Base-by-base conservation (phyloP, 352 stramenopile genomes). In the Globisporangium alternatum region DNA sequence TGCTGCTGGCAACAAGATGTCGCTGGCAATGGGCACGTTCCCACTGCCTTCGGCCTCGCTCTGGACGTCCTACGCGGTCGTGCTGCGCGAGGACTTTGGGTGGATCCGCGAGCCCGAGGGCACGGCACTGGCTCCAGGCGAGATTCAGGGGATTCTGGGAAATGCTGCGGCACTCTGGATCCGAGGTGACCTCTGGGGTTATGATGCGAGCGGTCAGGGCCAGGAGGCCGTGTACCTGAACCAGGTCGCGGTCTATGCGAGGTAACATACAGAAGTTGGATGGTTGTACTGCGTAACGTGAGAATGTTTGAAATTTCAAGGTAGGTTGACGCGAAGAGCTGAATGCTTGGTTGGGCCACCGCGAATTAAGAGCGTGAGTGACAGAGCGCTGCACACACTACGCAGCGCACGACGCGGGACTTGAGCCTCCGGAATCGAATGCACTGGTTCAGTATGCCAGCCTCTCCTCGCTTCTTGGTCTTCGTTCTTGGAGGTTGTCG, bases 201-300 rank as follows among this genome's bases (percentile, higher is more conserved):
- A 77, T 0, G 70, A 76, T 31, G 65, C 66, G 1, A 70, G 13
- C 17, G 81, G 81, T 2, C 65, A 73, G 17, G 80, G 83, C 22
- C 81, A 93, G 30, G 83, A 93, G 31, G 82, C 84, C 12, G 80
- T 91, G 17, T 93, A 93, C 45, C 64, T 93, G 17, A 90, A 91
- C 67, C 72, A 91, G 56, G 63, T 91, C 44, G 71, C 54, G 5
- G 67, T 89, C 2, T 83, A 75, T 49, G 57, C 64, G 17, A 68
- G 75, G 31, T 88, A 47, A 74, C 0, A 49, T 6, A 35, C 3
- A 13, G 13, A 39, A 39, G n/a, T n/a, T n/a, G n/a, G n/a, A n/a
- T n/a, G n/a, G n/a, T n/a, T n/a, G n/a, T n/a, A n/a, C n/a, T n/a
- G n/a, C n/a, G n/a, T n/a, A n/a, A n/a, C n/a, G n/a, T n/a, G n/a